Evolutionary conservation across 805 yeast species (phyloP), one percentile per base, ranked within the genome.

Genomic region (Candida mattraensis): DNA sequence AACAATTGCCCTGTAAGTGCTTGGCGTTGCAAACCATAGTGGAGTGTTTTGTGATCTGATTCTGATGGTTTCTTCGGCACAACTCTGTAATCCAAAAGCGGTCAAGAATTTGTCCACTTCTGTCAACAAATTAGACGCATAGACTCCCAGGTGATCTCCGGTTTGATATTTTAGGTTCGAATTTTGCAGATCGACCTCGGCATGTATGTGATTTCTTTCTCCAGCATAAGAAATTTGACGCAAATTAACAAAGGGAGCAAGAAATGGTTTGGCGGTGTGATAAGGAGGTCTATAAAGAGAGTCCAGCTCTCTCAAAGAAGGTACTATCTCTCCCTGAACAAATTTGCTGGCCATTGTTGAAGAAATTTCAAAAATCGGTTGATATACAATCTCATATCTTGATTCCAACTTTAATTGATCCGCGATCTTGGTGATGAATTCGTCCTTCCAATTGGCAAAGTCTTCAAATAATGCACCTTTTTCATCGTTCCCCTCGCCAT

Each of bases 401-500:
- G 95, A 51, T 76, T 78, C 40, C 83, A 69, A 44, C 71, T 67
- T 53, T 81, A 71, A 37, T 70, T 67, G 35, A 66, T 67, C 51
- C 74, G 76, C 67, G 83, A 72, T 5, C 70, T 59, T 7, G 74
- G 83, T 53, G 80, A 74, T 41, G 77, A 72, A 27, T 91, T 54
- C 80, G 76, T 86, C 95, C 62, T 85, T 87, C 98, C 98, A 89
- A 31, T 84, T 69, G 53, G 87, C 64, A 63, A 74, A 89, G 61
- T 89, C 97, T 59, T 89, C 97, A 56, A 87, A 95, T 63, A 89
- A 74, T 33, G 91, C 76, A 35, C 94, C 96, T 37, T 75, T 72
- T 45, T 95, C 95, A 55, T 89, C 98, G 59, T 89, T 96, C 58
- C 95, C 96, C 60, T 77, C 78, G 23, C 97, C 96, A 48, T 76